Evolutionary conservation across 1,284 basidiomycete genomes (phyloP), one percentile per base, ranked within the genome.

Genomic region (Ustilago sp.): DNA sequence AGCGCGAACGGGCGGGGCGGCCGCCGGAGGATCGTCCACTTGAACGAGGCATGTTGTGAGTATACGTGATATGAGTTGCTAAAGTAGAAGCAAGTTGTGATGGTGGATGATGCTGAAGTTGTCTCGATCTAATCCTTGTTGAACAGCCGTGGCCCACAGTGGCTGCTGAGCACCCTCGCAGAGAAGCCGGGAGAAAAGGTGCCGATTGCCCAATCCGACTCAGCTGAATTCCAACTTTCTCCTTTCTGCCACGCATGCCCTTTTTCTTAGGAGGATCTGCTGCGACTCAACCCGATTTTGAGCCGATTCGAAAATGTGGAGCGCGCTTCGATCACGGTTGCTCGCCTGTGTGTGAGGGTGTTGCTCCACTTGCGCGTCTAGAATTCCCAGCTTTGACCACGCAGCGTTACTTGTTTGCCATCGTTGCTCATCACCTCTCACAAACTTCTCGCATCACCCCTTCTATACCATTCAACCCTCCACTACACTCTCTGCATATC

Each of bases 1-100:
- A 71, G 62, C 83, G 82, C 17, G 75, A 59, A 15, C 83, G 83
- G 8, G 81, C 80, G 6, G 82, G 77, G 48, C 82, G 82, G 15
- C 75, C 64, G 34, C 81, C 79, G 53, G 77, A 75, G 6, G 74
- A 76, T 65, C 74, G 65, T 59, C 47, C 47, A 23, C 73, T 76
- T 53, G 81, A 83, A 61, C 83, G 83, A 73, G 84, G 83, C 84
- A 85, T 28, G 3, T 85, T 35, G 9, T 80, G 59, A 43, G 34
- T 19, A 17, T 19, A 35, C 31, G 9, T 57, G 48, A 38, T 15
- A 39, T 56, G 43, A 6, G 48, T 47, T 53, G 59, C 35, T 51
- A 34, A 11, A 53, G n/a, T 45, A 13, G 48, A 50, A 50, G 39
- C 56, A 53, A 35, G 58, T 15, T 56, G 53, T 54, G 59, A 36